These are phyloP conservation scores for Albophoma yamanashiensis DNA, from an alignment of 2,329 filamentous ascomycete species.

Conservation along the genomic window DNA sequence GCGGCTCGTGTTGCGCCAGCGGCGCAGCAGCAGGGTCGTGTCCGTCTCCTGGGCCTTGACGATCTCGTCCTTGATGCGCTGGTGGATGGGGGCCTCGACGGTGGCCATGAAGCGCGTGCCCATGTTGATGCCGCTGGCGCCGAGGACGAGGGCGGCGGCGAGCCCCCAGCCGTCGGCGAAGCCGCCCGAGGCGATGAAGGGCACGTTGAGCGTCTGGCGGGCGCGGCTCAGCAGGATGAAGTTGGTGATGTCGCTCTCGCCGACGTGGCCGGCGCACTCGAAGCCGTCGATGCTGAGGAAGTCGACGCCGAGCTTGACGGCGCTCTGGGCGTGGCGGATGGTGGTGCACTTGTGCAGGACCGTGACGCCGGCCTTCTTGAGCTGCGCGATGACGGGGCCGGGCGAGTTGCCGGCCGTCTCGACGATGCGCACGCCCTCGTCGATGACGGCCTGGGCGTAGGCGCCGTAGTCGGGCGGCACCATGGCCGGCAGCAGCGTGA, in stretches of 20 bases:
- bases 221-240: slow-evolving; percentile 81
- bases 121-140: slow-evolving; percentile 96
- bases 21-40: slow-evolving; percentile 74
- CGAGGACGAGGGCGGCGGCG: slow-evolving; percentile 79
- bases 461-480: slow-evolving; percentile 85
- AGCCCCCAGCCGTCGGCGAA: slow-evolving; percentile 93
- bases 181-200: slow-evolving; percentile 92
- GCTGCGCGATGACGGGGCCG: slow-evolving; percentile 77
- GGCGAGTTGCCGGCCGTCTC: slow-evolving; percentile 87
- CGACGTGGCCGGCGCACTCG: slow-evolving; percentile 87
- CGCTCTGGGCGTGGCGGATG: slow-evolving; percentile 83
- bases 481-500: slow-evolving; percentile 84
- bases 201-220: slow-evolving; percentile 70
- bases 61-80: slow-evolving; percentile 89
- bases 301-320: slow-evolving; percentile 89
- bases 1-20: slow-evolving; percentile 88
- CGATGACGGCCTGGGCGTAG: slow-evolving; percentile 86
- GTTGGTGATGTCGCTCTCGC: slow-evolving; percentile 80
- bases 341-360: slow-evolving; percentile 97
- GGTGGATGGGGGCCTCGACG: slow-evolving; percentile 81
- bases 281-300: slow-evolving; percentile 97
- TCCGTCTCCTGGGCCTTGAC: slow-evolving; percentile 82
- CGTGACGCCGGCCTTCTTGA: slow-evolving; percentile 69
- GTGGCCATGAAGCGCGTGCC: slow-evolving; percentile 97
- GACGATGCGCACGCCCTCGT: slow-evolving; percentile 83